Evolutionary conservation across 345 rosid genomes (phyloP), one percentile per base, ranked within the genome.

Genomic region (Sisymbrium irio): DNA sequence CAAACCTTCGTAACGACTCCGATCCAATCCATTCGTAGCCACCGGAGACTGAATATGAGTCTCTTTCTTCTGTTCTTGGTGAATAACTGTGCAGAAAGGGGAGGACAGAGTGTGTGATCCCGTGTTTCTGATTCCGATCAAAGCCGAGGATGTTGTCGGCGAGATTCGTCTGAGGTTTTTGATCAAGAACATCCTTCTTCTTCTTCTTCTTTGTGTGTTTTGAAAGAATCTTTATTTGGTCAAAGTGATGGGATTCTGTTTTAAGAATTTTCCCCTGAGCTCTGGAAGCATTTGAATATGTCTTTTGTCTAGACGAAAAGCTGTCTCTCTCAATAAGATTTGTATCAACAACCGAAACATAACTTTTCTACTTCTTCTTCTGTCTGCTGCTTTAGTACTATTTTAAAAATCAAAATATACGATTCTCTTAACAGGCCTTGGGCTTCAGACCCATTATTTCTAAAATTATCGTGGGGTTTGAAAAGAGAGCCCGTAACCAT

Each of bases 171-270:
- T 20, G 18, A 85, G 68, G 69, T 65, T 78, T 59, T 71, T 76
- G 70, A 81, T 80, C 74, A 83, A 59, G 19, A 67, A 64, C 93
- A 84, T 88, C 17, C n/a, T 60, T 46, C 39, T n/a, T 69, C 56
- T 30, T 15, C 27, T 19, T 37, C 42, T 4, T 11, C 20, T 51
- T 40, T 19, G 62, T 25, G 15, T 9, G 14, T 17, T 18, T 6
- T 13, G 62, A 22, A 39, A 53, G 61, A 55, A 55, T 47, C 53
- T 60, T 17, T 22, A 8, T n/a, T 15, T 3, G 45, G 71, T 65
- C 49, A 65, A 64, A 37, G 40, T 33, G 19, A 35, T 33, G 27
- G 53, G 37, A 37, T 58, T 58, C 56, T 18, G 54, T 62, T 72
- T 25, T 27, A 10, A 4, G 1, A 28, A 61, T 39, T 62, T 14